Conservation (phyloP, 305 asterid genomes). For the Fraxinus ornus region DNA sequence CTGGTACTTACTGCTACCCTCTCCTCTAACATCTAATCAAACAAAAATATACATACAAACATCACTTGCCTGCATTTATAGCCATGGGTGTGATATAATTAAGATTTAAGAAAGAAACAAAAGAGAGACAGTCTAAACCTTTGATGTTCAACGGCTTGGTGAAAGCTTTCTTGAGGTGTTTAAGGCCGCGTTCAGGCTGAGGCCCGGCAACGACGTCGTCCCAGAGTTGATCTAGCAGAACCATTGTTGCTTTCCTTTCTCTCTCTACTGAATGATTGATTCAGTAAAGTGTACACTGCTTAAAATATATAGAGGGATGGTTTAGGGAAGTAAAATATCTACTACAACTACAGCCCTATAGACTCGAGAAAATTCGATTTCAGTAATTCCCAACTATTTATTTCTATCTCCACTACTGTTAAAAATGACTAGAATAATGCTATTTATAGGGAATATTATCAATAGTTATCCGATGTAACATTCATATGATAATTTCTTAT, state of each 20-base stretch:
- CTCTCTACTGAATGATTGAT: background rate
- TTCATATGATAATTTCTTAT: no score
- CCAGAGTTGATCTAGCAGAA: slow-evolving; percentile 83
- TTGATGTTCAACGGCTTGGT: background rate
- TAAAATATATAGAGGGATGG: slow-evolving; percentile 21
- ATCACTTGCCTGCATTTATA: background rate
- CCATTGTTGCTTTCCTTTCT: slow-evolving; percentile 39
- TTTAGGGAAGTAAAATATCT: slow-evolving; percentile 41
- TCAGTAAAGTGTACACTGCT: background rate
- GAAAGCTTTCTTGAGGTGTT: slow-evolving; percentile 44
- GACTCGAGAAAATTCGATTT: background rate
- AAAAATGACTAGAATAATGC: no score
- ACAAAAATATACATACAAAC: background rate
- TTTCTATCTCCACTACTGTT: slow-evolving; percentile 20
- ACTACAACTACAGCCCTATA: background rate
- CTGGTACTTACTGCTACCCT: slow-evolving; percentile 38
- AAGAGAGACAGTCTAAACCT: background rate
- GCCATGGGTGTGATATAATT: no score
- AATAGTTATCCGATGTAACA: no score
- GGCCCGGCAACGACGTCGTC: slow-evolving; percentile 94
- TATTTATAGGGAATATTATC: no score
- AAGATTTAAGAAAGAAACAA: no score
- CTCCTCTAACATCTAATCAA: slow-evolving; percentile 34
- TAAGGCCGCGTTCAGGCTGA: slow-evolving; percentile 78
- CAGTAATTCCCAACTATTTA: slow-evolving; percentile 4